These are phyloP conservation scores for Coniella vitis DNA, from an alignment of 2,329 filamentous ascomycete species.

Conservation along the genomic window DNA sequence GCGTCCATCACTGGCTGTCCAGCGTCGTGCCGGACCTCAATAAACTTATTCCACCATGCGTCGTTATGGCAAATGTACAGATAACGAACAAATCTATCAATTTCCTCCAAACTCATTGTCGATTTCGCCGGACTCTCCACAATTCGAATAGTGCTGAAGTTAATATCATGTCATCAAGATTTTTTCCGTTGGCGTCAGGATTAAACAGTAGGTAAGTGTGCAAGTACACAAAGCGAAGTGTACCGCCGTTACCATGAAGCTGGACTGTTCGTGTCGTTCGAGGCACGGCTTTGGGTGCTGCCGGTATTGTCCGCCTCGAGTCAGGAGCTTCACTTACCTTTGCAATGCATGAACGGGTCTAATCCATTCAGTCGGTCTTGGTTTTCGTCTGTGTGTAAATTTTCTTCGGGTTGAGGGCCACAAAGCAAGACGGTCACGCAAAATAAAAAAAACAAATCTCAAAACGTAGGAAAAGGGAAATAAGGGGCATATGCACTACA, in stretches of 20 bases:
- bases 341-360: not conserved
- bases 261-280: not conserved
- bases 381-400: constrained; percentile 3
- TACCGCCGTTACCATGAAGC: not conserved
- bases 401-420: constrained; percentile 1
- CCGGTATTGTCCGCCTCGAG: not conserved
- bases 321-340: constrained; percentile 11
- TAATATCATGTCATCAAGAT: too few species aligned
- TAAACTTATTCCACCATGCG: too few species aligned
- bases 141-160: not conserved
- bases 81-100: too few species aligned
- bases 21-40: too few species aligned
- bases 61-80: too few species aligned
- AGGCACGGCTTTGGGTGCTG: not conserved
- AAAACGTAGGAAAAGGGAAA: not conserved
- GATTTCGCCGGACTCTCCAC: not conserved
- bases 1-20: too few species aligned
- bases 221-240: too few species aligned
- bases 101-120: too few species aligned
- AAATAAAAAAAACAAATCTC: not conserved
- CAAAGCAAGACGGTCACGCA: not conserved
- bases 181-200: not conserved
- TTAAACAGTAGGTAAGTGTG: not conserved
- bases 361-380: not conserved
- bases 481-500: constrained; percentile 17